Evolutionary conservation across 768 basidiomycete species (phyloP).

Genomic region (Symmetrospora coprosmae): DNA sequence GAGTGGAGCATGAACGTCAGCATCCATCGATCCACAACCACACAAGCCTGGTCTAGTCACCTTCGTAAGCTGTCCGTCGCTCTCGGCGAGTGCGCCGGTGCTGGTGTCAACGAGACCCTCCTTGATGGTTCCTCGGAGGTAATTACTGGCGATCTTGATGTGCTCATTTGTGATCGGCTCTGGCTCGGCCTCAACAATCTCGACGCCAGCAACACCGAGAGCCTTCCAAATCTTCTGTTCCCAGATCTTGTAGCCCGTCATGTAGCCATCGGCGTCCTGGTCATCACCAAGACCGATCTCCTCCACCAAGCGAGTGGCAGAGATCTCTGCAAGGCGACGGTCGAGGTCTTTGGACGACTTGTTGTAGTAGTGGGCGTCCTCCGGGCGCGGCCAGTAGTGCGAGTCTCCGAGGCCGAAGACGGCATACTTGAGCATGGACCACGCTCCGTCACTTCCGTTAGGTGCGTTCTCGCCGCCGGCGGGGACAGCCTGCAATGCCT

Average conservation of each 20-base stretch:
- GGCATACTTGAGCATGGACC: slow-evolving; percentile 51
- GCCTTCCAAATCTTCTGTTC: slow-evolving; percentile 86
- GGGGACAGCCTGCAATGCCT: slow-evolving; percentile 56
- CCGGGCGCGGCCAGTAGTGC: slow-evolving; percentile 95
- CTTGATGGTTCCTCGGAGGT: slow-evolving; percentile 82
- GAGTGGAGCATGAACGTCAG: not conserved
- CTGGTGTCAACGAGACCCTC: slow-evolving; percentile 74
- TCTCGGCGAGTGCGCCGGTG: slow-evolving; percentile 79
- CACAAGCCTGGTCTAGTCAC: slow-evolving; percentile 43
- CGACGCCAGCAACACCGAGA: slow-evolving; percentile 73
- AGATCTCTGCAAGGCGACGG: slow-evolving; percentile 59
- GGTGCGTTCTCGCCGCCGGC: slow-evolving; percentile 19
- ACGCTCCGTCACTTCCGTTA: slow-evolving; percentile 29
- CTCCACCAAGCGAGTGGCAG: slow-evolving; percentile 57
- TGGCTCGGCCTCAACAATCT: slow-evolving; percentile 81
- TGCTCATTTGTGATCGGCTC: slow-evolving; percentile 98
- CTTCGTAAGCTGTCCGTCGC: slow-evolving; percentile 89
- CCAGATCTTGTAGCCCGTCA: slow-evolving; percentile 95
- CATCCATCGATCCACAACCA: not conserved
- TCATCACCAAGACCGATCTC: slow-evolving; percentile 78
- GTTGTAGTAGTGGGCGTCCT: slow-evolving; percentile 98
- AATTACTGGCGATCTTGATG: slow-evolving; percentile 91
- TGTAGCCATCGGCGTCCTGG: slow-evolving; percentile 87
- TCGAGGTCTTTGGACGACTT: slow-evolving; percentile 86
- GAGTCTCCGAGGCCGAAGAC: slow-evolving; percentile 96